phyloP scores from a whole-genome alignment of 768 basidiomycete species.

The Artomyces pyxidatus region DNA sequence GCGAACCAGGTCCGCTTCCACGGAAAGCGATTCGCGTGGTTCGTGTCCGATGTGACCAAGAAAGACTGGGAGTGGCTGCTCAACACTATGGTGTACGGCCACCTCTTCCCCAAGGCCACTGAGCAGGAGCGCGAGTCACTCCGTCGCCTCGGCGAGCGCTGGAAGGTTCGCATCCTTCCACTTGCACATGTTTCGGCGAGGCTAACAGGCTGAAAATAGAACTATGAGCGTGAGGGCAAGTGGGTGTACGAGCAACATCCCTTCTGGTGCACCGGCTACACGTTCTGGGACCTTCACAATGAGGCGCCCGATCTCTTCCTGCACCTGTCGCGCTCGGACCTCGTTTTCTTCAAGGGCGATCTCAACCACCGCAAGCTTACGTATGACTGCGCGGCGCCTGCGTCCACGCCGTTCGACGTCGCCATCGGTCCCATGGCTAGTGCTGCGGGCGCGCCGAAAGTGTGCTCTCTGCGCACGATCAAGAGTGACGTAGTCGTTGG shows the following conservation, averaged over 20 bases:
- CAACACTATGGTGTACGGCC: constrained; percentile 84
- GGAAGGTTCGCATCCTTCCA: constrained; percentile 58
- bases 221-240: constrained; percentile 88
- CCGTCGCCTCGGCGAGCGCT: constrained; percentile 69
- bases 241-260: constrained; percentile 94
- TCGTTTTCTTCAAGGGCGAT: constrained; percentile 94
- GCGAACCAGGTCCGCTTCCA: constrained; percentile 86
- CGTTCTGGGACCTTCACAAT: constrained; percentile 78
- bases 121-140: constrained; percentile 79
- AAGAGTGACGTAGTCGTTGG: constrained; percentile 96
- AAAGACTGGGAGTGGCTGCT: constrained; percentile 93
- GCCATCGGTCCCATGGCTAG: constrained; percentile 93
- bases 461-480: constrained; percentile 84
- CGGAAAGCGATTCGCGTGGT: constrained; percentile 94
- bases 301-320: constrained; percentile 91
- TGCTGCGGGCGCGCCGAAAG: constrained; percentile 77
- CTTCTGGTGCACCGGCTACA: constrained; percentile 96
- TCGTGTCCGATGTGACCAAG: constrained; percentile 87
- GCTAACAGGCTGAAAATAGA: too few relatives aligned
- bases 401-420: constrained; percentile 79
- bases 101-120: constrained; percentile 78
- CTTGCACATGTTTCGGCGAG: background rate
- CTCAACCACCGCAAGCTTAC: constrained; percentile 89
- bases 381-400: constrained; percentile 80
- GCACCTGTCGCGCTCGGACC: constrained; percentile 80